A percentile compares a stretch with the other conserved stretches of the same genome.
These are phyloP conservation scores for Neobulgaria alba DNA, from an alignment of 2,329 filamentous ascomycete species.

Conservation along the genomic window DNA sequence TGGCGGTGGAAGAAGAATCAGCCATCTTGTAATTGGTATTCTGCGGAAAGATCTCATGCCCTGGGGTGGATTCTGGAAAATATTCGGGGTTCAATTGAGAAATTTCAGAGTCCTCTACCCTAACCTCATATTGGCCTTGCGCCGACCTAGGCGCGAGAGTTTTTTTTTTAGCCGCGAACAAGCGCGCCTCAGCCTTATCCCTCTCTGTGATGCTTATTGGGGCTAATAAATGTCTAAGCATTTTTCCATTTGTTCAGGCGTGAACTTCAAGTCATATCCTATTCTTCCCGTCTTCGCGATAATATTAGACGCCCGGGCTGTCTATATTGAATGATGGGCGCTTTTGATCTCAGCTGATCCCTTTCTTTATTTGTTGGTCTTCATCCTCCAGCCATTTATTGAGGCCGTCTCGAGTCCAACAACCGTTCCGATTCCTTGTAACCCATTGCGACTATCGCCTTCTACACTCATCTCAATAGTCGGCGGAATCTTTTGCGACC, in stretches of 20 bases:
- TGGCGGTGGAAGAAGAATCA: conserved; percentile 16
- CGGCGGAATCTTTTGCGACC: conserved; percentile 19
- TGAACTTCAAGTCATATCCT: no score
- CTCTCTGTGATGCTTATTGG: no score
- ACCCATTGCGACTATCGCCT: no score
- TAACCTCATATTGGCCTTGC: no score
- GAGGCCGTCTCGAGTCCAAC: conserved; percentile 5
- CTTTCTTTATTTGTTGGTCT: neutral
- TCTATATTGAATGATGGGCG: conserved; percentile 20
- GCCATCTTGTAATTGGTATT: conserved; percentile 16
- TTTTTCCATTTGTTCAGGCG: no score
- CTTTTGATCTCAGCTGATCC: conserved; percentile 5
- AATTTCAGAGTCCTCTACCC: neutral
- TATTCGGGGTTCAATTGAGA: conserved; percentile 1
- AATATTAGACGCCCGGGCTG: conserved; percentile 5
- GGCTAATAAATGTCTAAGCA: no score
- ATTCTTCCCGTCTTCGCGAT: no score
- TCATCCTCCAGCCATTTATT: conserved; percentile 1
- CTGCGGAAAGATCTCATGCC: conserved; percentile 19
- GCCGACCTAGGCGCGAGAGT: no score
- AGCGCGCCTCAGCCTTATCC: no score
- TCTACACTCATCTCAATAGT: no score
- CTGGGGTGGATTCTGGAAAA: conserved; percentile 7
- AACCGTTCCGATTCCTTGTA: neutral
- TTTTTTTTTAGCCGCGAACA: no score